These are phyloP conservation scores for Claviceps pusilla DNA, from an alignment of 2,329 filamentous ascomycete species.

Conservation along the genomic window DNA sequence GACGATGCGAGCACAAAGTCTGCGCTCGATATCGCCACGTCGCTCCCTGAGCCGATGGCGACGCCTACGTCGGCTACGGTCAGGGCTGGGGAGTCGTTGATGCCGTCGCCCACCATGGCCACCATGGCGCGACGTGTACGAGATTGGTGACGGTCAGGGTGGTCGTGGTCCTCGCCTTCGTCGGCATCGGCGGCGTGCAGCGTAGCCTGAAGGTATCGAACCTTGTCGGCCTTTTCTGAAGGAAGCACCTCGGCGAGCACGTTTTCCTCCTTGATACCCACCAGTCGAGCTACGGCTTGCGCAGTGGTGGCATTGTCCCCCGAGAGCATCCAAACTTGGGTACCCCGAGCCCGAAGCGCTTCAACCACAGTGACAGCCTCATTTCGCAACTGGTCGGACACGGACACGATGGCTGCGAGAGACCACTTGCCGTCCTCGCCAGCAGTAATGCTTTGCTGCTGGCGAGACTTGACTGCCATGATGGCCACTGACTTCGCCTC, in stretches of 20 bases:
- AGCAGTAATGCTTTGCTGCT: not conserved
- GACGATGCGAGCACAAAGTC: constrained; percentile 70
- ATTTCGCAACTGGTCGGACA: constrained; percentile 66
- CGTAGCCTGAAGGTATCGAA: constrained; percentile 45
- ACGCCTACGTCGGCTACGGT: constrained; percentile 70
- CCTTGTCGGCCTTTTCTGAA: constrained; percentile 62
- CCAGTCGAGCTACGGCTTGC: constrained; percentile 55
- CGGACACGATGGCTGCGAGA: constrained; percentile 54
- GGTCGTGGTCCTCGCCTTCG: constrained; percentile 13
- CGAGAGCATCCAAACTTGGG: constrained; percentile 80
- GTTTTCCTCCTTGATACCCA: constrained; percentile 59
- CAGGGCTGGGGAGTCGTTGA: constrained; percentile 77
- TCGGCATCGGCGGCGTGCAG: constrained; percentile 19
- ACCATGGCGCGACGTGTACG: constrained; percentile 35
- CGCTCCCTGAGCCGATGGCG: constrained; percentile 68
- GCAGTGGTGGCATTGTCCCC: constrained; percentile 84
- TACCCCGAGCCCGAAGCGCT: constrained; percentile 48
- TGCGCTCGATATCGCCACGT: constrained; percentile 68
- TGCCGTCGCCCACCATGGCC: constrained; percentile 79
- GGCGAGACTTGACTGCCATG: constrained; percentile 28
- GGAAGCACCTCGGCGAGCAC: constrained; percentile 81
- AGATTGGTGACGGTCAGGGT: constrained; percentile 7
- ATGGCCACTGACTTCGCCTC: constrained; percentile 51
- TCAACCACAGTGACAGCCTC: constrained; percentile 53
- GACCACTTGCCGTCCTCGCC: constrained; percentile 20